Evolutionary conservation across 2,329 filamentous ascomycete species (phyloP).

Genomic region (Cladosporium velox): DNA sequence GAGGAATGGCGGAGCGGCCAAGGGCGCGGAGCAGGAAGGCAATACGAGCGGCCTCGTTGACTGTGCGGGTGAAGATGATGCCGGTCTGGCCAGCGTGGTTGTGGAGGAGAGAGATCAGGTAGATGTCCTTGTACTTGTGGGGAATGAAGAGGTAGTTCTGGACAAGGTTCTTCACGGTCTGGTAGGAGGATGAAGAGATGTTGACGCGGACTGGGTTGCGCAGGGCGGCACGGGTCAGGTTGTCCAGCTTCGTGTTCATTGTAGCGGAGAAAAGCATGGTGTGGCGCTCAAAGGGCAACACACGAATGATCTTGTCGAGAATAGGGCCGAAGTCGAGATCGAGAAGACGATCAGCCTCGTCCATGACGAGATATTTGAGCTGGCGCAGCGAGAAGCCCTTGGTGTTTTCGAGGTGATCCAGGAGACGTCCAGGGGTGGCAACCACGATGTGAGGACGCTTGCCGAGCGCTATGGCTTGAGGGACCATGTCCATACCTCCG

Average conservation of each 20-base stretch:
- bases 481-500: constrained; percentile 93
- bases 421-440: constrained; percentile 82
- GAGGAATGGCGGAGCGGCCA: constrained; percentile 85
- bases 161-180: constrained; percentile 85
- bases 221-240: constrained; percentile 83
- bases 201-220: constrained; percentile 81
- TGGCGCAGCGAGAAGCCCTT: constrained; percentile 86
- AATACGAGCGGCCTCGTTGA: constrained; percentile 85
- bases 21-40: constrained; percentile 80
- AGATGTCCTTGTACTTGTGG: constrained; percentile 83
- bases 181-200: constrained; percentile 80
- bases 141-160: constrained; percentile 88
- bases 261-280: constrained; percentile 95
- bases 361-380: constrained; percentile 89
- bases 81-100: constrained; percentile 82
- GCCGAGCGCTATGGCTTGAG: constrained; percentile 85
- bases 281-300: constrained; percentile 72
- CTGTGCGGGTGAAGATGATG: constrained; percentile 90
- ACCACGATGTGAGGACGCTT: constrained; percentile 95
- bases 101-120: constrained; percentile 82
- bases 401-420: constrained; percentile 94
- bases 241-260: constrained; percentile 91
- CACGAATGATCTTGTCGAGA: constrained; percentile 89
- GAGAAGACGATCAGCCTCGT: constrained; percentile 87
- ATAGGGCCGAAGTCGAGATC: constrained; percentile 94